Percentiles rank a stretch among this genome's conserved stretches.
Evolutionary conservation across 148 eudicot species (phyloP).

Genomic region (Nepenthes gracilis): DNA sequence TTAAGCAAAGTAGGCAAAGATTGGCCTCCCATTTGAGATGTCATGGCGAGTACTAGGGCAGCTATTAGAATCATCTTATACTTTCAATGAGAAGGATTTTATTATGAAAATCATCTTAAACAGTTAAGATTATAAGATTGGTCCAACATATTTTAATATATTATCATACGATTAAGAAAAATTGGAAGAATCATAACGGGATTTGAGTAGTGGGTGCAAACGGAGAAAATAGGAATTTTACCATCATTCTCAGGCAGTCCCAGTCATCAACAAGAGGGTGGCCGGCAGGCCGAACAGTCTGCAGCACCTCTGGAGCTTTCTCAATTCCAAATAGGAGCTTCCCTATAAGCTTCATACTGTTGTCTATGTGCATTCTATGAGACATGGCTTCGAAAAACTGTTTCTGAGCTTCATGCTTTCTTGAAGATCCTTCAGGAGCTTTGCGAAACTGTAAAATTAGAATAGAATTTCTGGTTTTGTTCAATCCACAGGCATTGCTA

Average conservation of each 20-base stretch:
- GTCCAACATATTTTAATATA: neutral
- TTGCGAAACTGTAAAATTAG: conserved; percentile 49
- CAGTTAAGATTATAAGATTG: no score
- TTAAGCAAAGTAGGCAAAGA: no score
- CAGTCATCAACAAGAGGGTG: conserved; percentile 92
- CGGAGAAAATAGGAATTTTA: conserved; percentile 12
- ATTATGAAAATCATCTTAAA: no score
- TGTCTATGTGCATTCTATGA: conserved; percentile 78
- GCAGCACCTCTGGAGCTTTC: conserved; percentile 53
- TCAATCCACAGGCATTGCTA: no score
- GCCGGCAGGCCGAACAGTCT: conserved; percentile 52
- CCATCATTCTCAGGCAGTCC: conserved; percentile 74
- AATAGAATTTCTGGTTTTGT: no score
- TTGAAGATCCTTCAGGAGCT: conserved; percentile 82
- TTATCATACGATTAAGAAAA: neutral
- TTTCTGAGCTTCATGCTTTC: conserved; percentile 71
- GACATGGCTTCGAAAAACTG: conserved; percentile 78
- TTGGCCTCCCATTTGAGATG: no score
- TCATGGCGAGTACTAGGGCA: no score
- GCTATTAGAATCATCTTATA: no score
- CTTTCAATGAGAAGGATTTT: no score
- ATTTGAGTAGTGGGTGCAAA: no score
- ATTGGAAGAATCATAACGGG: no score
- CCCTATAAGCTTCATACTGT: conserved; percentile 64
- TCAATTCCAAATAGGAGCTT: conserved; percentile 87